A percentile compares a stretch with the other conserved stretches of the same genome.
These are phyloP conservation scores for Monilinia polystroma DNA, from an alignment of 2,329 filamentous ascomycete species.

Conservation along the genomic window DNA sequence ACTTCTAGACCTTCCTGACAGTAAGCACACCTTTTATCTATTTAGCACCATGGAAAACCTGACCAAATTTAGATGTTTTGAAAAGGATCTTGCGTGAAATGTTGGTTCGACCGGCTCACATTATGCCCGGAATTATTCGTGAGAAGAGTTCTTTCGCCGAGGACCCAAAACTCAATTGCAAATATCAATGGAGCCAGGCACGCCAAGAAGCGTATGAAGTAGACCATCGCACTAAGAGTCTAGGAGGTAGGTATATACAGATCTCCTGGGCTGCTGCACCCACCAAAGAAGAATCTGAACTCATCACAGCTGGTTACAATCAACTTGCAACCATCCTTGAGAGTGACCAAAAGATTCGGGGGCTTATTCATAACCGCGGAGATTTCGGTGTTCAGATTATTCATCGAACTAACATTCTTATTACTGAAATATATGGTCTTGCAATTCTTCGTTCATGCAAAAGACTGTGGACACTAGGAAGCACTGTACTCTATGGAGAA, in stretches of 20 bases:
- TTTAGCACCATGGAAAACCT: not conserved
- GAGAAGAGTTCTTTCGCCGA: not conserved
- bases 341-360: not conserved
- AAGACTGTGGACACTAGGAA: not conserved
- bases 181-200: conserved; percentile 5
- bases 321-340: not conserved
- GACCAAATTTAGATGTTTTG: not conserved
- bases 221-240: not conserved
- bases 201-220: not conserved
- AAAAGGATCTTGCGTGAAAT: not conserved
- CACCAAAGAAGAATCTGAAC: not conserved
- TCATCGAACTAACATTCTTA: not conserved
- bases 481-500: not conserved
- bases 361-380: not conserved
- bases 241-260: not conserved
- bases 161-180: not conserved
- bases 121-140: conserved; percentile 2
- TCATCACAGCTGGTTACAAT: not conserved
- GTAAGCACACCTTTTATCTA: not conserved
- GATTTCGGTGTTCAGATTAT: not conserved
- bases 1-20: not conserved
- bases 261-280: not conserved
- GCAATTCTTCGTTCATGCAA: not conserved
- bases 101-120: not conserved
- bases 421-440: not conserved